Evolutionary conservation across 1,284 basidiomycete genomes (phyloP).

Genomic region (Rhodotorula mucilaginosa): DNA sequence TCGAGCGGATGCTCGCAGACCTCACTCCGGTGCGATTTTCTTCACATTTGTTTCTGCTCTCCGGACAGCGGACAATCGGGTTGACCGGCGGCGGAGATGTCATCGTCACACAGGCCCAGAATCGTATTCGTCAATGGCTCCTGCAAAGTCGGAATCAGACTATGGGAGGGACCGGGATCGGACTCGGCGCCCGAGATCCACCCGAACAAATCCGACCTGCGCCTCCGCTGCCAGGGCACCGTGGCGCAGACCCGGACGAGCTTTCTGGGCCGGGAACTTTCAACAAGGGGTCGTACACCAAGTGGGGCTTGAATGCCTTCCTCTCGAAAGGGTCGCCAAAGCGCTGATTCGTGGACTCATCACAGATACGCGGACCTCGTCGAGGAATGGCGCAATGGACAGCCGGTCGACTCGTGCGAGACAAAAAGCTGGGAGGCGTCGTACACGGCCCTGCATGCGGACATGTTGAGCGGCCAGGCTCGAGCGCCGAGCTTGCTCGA

Average conservation of each 20-base stretch:
- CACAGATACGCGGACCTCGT: slow-evolving; percentile 32
- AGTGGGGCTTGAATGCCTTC: slow-evolving; percentile 4
- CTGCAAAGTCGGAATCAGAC: slow-evolving; percentile 1
- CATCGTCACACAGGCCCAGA: slow-evolving; percentile 6
- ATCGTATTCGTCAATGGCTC: slow-evolving; percentile 10
- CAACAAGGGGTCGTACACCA: not conserved
- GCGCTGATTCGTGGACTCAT: too few relatives aligned
- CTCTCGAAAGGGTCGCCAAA: not conserved
- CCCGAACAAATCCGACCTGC: slow-evolving; percentile 16
- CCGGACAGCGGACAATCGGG: not conserved
- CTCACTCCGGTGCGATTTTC: slow-evolving; percentile 11
- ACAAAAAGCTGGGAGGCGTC: slow-evolving; percentile 26
- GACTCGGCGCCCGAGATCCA: slow-evolving; percentile 20
- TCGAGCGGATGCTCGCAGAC: slow-evolving; percentile 2
- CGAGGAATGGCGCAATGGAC: slow-evolving; percentile 29
- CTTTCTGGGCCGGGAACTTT: slow-evolving; percentile 18
- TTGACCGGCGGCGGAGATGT: not conserved
- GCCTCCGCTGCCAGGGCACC: not conserved
- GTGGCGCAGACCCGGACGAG: not conserved
- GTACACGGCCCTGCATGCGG: slow-evolving; percentile 23
- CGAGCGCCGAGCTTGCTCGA: slow-evolving; percentile 20
- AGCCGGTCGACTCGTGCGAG: slow-evolving; percentile 7
- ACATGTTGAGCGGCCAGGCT: slow-evolving; percentile 15
- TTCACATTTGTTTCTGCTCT: not conserved
- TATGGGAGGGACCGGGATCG: slow-evolving; percentile 17